Base-by-base conservation (phyloP, 225 moss, liverwort and hornwort genomes). In the Antitrichia curtipendula region DNA sequence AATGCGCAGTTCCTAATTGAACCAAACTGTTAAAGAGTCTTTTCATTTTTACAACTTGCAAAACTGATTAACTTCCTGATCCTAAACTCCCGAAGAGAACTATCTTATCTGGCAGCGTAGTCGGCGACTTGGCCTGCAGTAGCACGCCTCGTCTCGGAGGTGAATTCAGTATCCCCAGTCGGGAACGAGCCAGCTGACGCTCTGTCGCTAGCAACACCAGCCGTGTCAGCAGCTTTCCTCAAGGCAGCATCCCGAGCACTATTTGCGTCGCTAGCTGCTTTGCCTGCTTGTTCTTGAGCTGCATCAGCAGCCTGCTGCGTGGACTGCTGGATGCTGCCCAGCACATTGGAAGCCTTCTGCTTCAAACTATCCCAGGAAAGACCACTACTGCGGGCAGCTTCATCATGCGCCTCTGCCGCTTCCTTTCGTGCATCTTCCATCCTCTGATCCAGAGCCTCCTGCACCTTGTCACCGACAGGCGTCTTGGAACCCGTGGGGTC, bases 121-220 rank as follows among this genome's bases (percentile, higher is more conserved):
- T 93, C 93, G 16, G 93, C 93, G 80, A 93, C 92, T 87, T 93
- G 93, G 49, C 86, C 89, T 28, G 93, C 92, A 65, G 93, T 93
- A 27, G 90, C 93, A 23, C 93, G 88, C 56, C 93, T 86, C 13
- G 93, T 93, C 82, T 93, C 93, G 11, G 92, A 93, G 21, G 93
- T 85, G 13, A 90, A 93, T 2, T 84, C 89, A 41, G 89, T 28
- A 12, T 89, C 52, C 2, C 65, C 89, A 32, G 83, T 20, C 31
- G 23, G 2, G 31, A 53, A 25, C 64, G 82, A 58, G 29, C 38
- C 85, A 64, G n/a, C 83, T 38, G 87, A 21, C 6, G 81, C 92
- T 83, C 89, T 92, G 68, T 93, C 92, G 15, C 92, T 89, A 10
- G 92, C 89, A 57, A 91, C 92, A 34, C 90, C 85, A 15, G 88